Conservation (phyloP, 257 asterid genomes). For the Buddleja alternifolia region DNA sequence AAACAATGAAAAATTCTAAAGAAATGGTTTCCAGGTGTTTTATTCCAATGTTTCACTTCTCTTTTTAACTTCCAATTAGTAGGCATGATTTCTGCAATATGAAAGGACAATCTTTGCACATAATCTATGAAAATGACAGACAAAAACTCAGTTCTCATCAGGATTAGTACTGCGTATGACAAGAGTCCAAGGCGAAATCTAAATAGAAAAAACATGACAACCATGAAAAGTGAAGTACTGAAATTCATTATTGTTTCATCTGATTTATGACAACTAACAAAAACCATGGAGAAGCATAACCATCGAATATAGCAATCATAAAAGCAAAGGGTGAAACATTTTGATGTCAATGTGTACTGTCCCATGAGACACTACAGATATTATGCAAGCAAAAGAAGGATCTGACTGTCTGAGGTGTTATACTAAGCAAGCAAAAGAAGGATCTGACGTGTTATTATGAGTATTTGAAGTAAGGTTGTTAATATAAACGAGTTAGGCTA, state of each 20-base stretch:
- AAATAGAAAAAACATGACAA: conserved; percentile 1
- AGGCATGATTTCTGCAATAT: too few species aligned
- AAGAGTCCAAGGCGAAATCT: neutral
- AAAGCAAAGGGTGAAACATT: neutral
- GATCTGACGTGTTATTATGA: neutral
- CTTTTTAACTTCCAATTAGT: too few species aligned
- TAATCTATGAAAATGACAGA: neutral
- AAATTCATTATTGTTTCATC: neutral
- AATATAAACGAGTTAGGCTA: conserved; percentile 1
- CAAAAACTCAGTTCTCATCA: neutral
- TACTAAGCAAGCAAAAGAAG: neutral
- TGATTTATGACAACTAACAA: neutral
- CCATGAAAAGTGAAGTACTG: conserved; percentile 1
- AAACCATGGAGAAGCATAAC: neutral
- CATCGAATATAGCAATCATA: conserved; percentile 1
- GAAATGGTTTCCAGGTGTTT: neutral
- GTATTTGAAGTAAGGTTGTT: conserved; percentile 5
- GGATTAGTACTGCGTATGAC: neutral
- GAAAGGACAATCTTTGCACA: neutral
- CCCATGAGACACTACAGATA: neutral
- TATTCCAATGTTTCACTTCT: neutral
- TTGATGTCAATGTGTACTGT: conserved; percentile 6
- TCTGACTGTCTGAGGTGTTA: neutral
- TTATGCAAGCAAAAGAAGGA: conserved; percentile 2
- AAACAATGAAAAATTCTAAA: neutral